Conservation (phyloP, 441 rosid genomes). For the Brassica hybrid region DNA sequence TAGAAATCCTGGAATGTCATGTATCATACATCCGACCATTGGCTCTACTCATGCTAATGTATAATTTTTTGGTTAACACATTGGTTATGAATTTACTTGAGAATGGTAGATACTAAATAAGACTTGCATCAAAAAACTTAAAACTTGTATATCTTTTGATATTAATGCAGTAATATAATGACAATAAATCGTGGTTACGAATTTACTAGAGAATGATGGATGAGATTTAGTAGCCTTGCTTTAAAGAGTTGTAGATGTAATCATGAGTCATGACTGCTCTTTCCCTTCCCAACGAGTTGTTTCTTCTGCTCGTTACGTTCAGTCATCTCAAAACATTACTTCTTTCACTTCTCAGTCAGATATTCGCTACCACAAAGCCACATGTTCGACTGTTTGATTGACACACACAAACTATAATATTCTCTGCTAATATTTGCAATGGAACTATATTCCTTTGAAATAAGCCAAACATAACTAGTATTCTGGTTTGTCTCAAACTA, state of each 20-base stretch:
- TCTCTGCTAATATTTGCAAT: background rate
- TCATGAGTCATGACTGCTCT: background rate
- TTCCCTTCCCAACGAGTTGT: background rate
- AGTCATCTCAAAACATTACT: slow-evolving; percentile 1
- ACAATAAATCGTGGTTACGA: background rate
- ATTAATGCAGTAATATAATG: background rate
- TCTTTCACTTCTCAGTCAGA: background rate
- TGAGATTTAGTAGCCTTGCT: background rate
- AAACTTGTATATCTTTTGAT: background rate
- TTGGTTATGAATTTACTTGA: no score
- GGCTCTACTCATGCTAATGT: no score
- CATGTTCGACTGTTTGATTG: background rate
- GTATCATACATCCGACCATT: no score
- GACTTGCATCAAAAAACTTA: no score
- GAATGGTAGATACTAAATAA: no score
- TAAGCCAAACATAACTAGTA: background rate
- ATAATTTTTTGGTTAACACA: no score
- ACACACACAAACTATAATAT: background rate
- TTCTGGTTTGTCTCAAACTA: background rate
- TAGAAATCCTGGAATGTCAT: no score
- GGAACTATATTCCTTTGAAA: no score
- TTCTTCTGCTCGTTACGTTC: slow-evolving; percentile 6
- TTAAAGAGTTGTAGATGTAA: background rate
- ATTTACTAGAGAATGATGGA: background rate
- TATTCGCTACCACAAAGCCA: background rate